These are phyloP conservation scores for Erysiphe neolycopersici DNA, from an alignment of 2,329 filamentous ascomycete species.

Conservation along the genomic window DNA sequence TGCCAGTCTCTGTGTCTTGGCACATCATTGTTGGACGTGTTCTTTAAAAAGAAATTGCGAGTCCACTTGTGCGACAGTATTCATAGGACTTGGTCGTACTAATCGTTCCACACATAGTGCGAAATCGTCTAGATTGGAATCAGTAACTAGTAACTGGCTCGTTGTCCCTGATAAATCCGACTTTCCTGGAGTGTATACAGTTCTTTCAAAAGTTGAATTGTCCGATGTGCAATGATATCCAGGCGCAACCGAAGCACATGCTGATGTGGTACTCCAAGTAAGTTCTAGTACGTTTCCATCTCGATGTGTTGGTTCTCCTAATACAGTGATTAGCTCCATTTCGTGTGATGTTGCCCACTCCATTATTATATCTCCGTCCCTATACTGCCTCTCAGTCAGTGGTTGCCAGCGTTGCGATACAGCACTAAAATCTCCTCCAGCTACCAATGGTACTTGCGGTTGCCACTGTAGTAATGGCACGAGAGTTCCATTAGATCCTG, in stretches of 20 bases:
- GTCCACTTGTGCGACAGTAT: background rate
- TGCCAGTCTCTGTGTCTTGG: too few species aligned
- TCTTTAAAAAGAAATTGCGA: too few species aligned
- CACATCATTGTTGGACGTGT: too few species aligned
- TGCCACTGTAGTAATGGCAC: background rate
- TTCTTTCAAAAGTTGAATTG: background rate
- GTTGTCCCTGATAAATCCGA: background rate
- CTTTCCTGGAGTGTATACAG: background rate
- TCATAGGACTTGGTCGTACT: background rate
- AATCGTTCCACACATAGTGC: background rate
- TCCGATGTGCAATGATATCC: background rate
- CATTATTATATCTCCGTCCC: background rate
- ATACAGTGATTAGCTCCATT: background rate
- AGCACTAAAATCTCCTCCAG: background rate
- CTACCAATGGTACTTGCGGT: background rate
- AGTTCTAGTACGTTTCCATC: background rate
- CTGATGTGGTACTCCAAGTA: background rate
- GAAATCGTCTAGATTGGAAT: background rate
- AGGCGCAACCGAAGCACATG: background rate
- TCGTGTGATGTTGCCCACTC: background rate
- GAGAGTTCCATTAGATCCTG: background rate
- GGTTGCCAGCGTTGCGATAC: background rate
- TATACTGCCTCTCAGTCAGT: background rate
- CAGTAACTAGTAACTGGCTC: background rate
- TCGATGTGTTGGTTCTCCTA: background rate